Conservation (phyloP, 306 rosid species). For the Cajanus cajan region DNA sequence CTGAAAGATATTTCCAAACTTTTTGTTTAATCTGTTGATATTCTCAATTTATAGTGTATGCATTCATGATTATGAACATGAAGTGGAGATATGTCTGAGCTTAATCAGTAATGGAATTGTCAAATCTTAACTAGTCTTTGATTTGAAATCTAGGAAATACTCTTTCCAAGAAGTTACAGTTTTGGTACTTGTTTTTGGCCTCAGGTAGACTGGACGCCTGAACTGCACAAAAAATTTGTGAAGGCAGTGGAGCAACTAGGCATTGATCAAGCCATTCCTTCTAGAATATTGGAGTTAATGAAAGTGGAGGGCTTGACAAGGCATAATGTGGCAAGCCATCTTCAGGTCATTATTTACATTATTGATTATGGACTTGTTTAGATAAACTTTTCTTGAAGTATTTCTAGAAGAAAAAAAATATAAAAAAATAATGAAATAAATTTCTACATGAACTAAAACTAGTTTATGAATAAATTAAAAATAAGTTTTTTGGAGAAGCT, state of each 20-base stretch:
- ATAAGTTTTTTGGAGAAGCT: too few species aligned
- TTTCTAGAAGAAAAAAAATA: too few species aligned
- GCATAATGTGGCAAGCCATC: constrained; percentile 97
- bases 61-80: too few species aligned
- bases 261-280: constrained; percentile 94
- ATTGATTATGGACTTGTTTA: not conserved
- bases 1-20: not conserved
- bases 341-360: constrained; percentile 59
- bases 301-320: constrained; percentile 89
- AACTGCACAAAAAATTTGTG: constrained; percentile 87
- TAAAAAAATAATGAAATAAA: too few species aligned
- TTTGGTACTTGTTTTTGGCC: constrained; percentile 25
- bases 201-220: constrained; percentile 96
- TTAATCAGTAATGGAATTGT: not conserved
- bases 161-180: not conserved
- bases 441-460: too few species aligned
- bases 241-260: constrained; percentile 93
- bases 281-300: constrained; percentile 87
- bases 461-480: too few species aligned
- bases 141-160: not conserved
- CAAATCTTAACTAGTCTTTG: not conserved
- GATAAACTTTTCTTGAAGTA: too few species aligned
- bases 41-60: not conserved
- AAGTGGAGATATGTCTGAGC: too few species aligned
- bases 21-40: constrained; percentile 3